Evolutionary conservation across 2,329 filamentous ascomycete species (phyloP).

Genomic region (Xylaria hypoxylon): DNA sequence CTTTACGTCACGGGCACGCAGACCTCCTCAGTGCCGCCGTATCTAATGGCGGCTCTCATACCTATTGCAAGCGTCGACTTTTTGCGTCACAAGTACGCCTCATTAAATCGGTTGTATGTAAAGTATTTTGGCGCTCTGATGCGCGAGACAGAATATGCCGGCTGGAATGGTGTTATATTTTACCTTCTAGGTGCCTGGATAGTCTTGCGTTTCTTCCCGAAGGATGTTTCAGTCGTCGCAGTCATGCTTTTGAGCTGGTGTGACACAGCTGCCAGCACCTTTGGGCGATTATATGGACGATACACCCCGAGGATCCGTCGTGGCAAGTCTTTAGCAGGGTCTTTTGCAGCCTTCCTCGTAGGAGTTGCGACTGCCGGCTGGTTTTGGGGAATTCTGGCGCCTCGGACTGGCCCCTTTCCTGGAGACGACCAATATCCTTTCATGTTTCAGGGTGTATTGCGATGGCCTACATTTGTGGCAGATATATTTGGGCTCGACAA

Average conservation of each 20-base stretch:
- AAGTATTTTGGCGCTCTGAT: slow-evolving; percentile 87
- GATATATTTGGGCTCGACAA: slow-evolving; percentile 71
- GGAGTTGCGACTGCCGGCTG: slow-evolving; percentile 84
- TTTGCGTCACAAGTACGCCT: slow-evolving; percentile 82
- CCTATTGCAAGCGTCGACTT: slow-evolving; percentile 87
- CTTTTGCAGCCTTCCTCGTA: slow-evolving; percentile 82
- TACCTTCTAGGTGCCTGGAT: slow-evolving; percentile 92
- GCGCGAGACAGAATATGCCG: slow-evolving; percentile 93
- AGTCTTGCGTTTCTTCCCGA: slow-evolving; percentile 87
- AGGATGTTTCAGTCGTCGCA: slow-evolving; percentile 90
- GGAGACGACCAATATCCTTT: slow-evolving; percentile 78
- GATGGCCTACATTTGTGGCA: slow-evolving; percentile 72
- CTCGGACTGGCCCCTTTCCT: slow-evolving; percentile 72
- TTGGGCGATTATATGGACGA: slow-evolving; percentile 88
- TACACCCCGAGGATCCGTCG: slow-evolving; percentile 87
- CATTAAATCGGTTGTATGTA: slow-evolving; percentile 90
- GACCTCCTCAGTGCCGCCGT: slow-evolving; percentile 81
- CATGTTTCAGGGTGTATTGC: slow-evolving; percentile 83
- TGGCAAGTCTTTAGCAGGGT: slow-evolving; percentile 93
- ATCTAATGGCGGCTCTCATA: slow-evolving; percentile 81
- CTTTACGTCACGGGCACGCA: slow-evolving; percentile 86
- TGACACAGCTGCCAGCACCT: slow-evolving; percentile 95
- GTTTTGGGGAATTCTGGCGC: slow-evolving; percentile 91
- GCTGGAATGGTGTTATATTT: slow-evolving; percentile 97
- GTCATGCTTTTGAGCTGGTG: slow-evolving; percentile 96